Evolutionary conservation across 352 stramenopile species (phyloP).

Genomic region (Phytophthora ramorum): DNA sequence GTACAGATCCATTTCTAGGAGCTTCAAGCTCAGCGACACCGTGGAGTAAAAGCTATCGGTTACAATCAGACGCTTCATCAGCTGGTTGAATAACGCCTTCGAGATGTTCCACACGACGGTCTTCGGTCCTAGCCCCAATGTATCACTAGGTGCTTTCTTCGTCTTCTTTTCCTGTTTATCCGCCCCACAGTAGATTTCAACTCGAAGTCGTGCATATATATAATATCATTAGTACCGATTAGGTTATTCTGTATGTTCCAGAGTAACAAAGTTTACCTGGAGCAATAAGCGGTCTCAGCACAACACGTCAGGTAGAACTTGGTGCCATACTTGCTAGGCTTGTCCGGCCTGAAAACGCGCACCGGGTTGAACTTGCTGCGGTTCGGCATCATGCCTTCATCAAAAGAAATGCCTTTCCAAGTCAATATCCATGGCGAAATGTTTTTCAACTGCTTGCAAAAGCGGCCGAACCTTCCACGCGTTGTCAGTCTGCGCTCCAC

Average conservation of each 20-base stretch:
- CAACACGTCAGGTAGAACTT: too few species aligned
- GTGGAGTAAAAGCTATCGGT: conserved; percentile 25
- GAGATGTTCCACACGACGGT: conserved; percentile 17
- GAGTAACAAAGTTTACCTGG: conserved; percentile 8
- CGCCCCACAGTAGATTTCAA: conserved; percentile 19
- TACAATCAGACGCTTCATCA: conserved; percentile 7
- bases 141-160: too few species aligned
- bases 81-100: conserved; percentile 11
- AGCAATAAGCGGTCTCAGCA: conserved; percentile 17
- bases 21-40: conserved; percentile 8
- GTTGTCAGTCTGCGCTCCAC: neutral
- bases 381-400: conserved; percentile 33
- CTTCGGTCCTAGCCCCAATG: neutral
- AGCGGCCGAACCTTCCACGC: conserved; percentile 27
- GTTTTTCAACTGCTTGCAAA: conserved; percentile 28
- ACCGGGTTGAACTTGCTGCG: conserved; percentile 31
- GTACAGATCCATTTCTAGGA: conserved; percentile 15
- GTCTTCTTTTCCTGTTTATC: conserved; percentile 7
- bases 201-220: conserved; percentile 21
- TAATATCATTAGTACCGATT: neutral
- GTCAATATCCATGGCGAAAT: conserved; percentile 20
- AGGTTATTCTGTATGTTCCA: conserved; percentile 5
- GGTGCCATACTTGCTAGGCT: conserved; percentile 28
- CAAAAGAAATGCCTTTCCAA: conserved; percentile 22
- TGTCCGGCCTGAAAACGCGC: conserved; percentile 25